These are phyloP conservation scores for Rhizopus microsporus DNA, from an alignment of 371 early-diverging fungal genomes.

Conservation along the genomic window DNA sequence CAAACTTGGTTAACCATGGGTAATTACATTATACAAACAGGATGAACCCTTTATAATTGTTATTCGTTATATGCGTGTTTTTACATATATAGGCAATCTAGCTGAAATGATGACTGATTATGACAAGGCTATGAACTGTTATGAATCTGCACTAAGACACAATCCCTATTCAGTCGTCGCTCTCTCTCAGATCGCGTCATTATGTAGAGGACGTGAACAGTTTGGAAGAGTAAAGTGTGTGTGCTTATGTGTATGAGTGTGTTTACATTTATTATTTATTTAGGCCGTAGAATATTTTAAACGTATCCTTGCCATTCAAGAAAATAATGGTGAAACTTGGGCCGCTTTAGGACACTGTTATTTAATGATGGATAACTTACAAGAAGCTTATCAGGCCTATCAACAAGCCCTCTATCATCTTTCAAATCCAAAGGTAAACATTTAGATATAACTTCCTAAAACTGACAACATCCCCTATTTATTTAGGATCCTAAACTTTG, in stretches of 20 bases:
- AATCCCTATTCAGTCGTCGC: slow-evolving; percentile 86
- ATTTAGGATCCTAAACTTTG: slow-evolving; percentile 90
- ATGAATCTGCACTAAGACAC: slow-evolving; percentile 85
- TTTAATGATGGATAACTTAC: slow-evolving; percentile 90
- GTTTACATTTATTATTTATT: background rate
- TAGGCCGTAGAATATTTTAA: slow-evolving; percentile 89
- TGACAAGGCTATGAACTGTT: slow-evolving; percentile 80
- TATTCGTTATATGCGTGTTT: background rate
- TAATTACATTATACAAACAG: slow-evolving; percentile 31
- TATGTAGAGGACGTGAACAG: slow-evolving; percentile 70
- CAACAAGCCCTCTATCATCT: slow-evolving; percentile 53
- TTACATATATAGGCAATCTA: slow-evolving; percentile 45
- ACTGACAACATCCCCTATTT: slow-evolving; percentile 32
- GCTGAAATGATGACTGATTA: slow-evolving; percentile 77
- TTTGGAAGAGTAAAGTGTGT: slow-evolving; percentile 46
- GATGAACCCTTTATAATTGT: background rate
- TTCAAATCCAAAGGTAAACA: slow-evolving; percentile 67
- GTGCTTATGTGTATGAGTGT: background rate
- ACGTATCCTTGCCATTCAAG: slow-evolving; percentile 76
- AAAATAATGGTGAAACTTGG: slow-evolving; percentile 88
- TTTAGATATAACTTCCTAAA: background rate
- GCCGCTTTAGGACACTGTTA: slow-evolving; percentile 92
- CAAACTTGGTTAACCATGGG: slow-evolving; percentile 77
- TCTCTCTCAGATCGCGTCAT: slow-evolving; percentile 69
- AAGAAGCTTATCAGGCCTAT: slow-evolving; percentile 75